Base-by-base conservation (phyloP, 148 eudicot species). In the Fallopia convolvulus region DNA sequence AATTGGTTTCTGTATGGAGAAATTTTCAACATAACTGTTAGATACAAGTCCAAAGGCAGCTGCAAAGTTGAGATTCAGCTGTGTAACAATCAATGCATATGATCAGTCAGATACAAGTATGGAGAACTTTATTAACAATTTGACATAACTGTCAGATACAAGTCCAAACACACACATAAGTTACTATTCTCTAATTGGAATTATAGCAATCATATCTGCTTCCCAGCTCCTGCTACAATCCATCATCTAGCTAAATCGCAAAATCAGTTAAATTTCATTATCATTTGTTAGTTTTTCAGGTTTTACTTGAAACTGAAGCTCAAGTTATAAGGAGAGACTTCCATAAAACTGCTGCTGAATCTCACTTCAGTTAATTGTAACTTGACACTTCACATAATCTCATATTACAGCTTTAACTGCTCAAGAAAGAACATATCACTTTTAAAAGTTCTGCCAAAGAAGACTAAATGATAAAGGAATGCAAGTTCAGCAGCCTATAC, bases 1-100 rank as follows among this genome's bases (percentile, higher is more conserved):
- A 14, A 96, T 90, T 18, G 98, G 97, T 80, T 83, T 90, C 99
- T 95, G 87, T 83, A 77, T 39, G 48, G 71, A 77, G 58, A 63
- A 39, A 75, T 8, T 5, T 46, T n/a, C 12, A 68, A 14, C 26
- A n/a, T 4, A 74, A 77, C 33, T 46, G 39, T 42, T 4, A 48
- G 75, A 72, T 72, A 46, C 50, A 40, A 32, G 40, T 65, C 40
- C 70, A 65, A 11, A 65, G 41, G 32, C 41, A 65, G 39, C 70
- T 65, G 40, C 18, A 65, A 17, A 65, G 40, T 32, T 65, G 41
- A 65, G 40, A 65, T 41, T 65, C 70, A 26, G 41, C 13, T 65
- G 40, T 65, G 30, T 4, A 30, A 65, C 32, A 32, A 33, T 32
- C 70, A 65, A 32, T 55, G 60, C 23, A 55, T n/a, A 55, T 55